These are phyloP conservation scores for Zygoascus meyerae DNA, from an alignment of 1,139 yeast genomes.

Conservation along the genomic window DNA sequence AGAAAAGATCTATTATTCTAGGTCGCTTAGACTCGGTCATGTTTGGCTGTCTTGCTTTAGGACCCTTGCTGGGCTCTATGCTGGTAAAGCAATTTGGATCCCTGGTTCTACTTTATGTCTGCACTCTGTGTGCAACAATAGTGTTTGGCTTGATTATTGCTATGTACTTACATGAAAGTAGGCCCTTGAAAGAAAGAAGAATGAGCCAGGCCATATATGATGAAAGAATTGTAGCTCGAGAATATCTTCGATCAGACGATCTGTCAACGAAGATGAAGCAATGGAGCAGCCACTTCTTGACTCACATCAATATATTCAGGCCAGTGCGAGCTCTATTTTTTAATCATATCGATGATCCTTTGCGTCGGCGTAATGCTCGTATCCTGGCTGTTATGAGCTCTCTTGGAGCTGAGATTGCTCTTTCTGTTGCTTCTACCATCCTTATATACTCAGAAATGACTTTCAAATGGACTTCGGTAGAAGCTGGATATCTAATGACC, in stretches of 20 bases:
- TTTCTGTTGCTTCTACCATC: conserved; percentile 41
- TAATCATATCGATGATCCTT: conserved; percentile 35
- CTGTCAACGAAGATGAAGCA: conserved; percentile 8
- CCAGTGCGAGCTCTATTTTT: conserved; percentile 44
- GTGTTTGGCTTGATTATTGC: conserved; percentile 35
- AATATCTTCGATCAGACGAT: conserved; percentile 8
- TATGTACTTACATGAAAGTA: conserved; percentile 51
- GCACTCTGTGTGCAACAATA: conserved; percentile 22
- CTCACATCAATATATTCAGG: conserved; percentile 26
- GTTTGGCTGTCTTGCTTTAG: conserved; percentile 56
- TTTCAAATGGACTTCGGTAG: conserved; percentile 55
- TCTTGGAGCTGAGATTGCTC: conserved; percentile 33
- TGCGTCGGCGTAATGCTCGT: conserved; percentile 36
- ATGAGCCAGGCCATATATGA: conserved; percentile 17
- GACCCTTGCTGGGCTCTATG: conserved; percentile 56
- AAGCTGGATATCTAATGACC: conserved; percentile 57
- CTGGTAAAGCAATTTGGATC: conserved; percentile 27
- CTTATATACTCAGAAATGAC: conserved; percentile 54
- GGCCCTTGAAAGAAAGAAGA: conserved; percentile 29
- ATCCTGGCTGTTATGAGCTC: conserved; percentile 41
- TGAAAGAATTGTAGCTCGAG: conserved; percentile 9
- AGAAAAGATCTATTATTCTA: conserved; percentile 48
- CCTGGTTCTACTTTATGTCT: conserved; percentile 27
- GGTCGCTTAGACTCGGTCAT: conserved; percentile 54
- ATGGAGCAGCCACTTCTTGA: conserved; percentile 5